Evolutionary conservation across 805 yeast genomes (phyloP).

Genomic region (Middelhovenomyces tepae): DNA sequence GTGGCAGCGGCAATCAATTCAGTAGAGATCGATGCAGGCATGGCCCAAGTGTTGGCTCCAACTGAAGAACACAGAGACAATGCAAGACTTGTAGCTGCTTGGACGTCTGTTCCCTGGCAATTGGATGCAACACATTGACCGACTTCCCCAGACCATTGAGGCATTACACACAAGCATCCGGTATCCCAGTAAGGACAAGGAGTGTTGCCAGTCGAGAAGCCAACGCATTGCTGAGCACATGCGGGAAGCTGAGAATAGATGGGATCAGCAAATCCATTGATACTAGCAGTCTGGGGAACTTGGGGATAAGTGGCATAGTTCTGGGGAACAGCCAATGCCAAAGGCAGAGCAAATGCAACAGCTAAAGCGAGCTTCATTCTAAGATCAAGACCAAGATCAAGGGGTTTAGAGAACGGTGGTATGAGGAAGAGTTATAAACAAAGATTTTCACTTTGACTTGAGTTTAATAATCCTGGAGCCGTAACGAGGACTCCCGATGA

Average conservation of each 20-base stretch:
- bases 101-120: constrained; percentile 31
- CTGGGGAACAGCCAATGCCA: constrained; percentile 7
- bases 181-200: constrained; percentile 49
- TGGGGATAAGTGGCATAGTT: constrained; percentile 38
- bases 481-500: too few relatives aligned
- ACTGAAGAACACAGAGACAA: constrained; percentile 34
- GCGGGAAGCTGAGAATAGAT: constrained; percentile 31
- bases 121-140: constrained; percentile 34
- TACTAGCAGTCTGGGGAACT: constrained; percentile 39
- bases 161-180: constrained; percentile 44
- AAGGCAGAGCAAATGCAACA: constrained; percentile 10
- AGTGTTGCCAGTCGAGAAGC: constrained; percentile 28
- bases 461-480: too few relatives aligned
- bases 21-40: constrained; percentile 36
- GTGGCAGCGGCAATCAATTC: constrained; percentile 26
- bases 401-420: too few relatives aligned
- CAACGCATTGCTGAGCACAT: constrained; percentile 37
- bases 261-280: constrained; percentile 43
- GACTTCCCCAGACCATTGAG: constrained; percentile 42
- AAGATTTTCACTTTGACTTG: too few relatives aligned
- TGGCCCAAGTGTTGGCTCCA: constrained; percentile 38
- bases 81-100: constrained; percentile 27
- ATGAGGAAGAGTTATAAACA: too few relatives aligned
- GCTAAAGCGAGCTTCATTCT: constrained; percentile 1
- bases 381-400: neutral